These are phyloP conservation scores for Keithomyces neogunnii DNA, from an alignment of 2,329 filamentous ascomycete species.

Conservation along the genomic window DNA sequence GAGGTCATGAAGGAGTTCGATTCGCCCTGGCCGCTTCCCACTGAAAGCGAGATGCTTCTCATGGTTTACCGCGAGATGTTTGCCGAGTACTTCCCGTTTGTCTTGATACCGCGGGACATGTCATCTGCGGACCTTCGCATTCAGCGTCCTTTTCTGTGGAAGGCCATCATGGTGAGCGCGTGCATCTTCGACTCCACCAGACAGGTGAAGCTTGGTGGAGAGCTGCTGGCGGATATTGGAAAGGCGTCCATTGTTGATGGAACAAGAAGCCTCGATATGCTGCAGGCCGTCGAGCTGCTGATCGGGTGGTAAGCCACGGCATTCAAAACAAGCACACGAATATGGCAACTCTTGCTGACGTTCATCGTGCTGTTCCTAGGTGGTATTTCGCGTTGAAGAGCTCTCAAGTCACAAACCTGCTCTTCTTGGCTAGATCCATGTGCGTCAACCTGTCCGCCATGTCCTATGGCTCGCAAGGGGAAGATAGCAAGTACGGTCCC, in stretches of 20 bases:
- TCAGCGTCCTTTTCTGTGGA: conserved; percentile 38
- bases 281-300: conserved; percentile 37
- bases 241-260: conserved; percentile 31
- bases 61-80: conserved; percentile 24
- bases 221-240: conserved; percentile 34
- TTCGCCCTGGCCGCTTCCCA: conserved; percentile 31
- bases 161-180: conserved; percentile 37
- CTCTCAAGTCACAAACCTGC: conserved; percentile 39
- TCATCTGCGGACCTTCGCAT: conserved; percentile 26
- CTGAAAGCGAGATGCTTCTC: conserved; percentile 33
- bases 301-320: conserved; percentile 32
- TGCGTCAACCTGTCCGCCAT: conserved; percentile 31
- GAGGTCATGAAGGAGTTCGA: conserved; percentile 15
- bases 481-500: conserved; percentile 17
- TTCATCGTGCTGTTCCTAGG: conserved; percentile 17
- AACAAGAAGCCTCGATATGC: conserved; percentile 35
- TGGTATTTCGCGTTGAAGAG: conserved; percentile 40
- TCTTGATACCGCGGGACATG: conserved; percentile 29
- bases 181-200: conserved; percentile 33
- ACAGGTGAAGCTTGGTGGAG: conserved; percentile 34
- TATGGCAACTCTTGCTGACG: neutral
- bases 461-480: conserved; percentile 16
- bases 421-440: conserved; percentile 39
- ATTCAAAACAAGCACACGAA: neutral
- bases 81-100: conserved; percentile 35